Base-by-base conservation (phyloP, 1,284 basidiomycete genomes). In the Leccinum fallax region DNA sequence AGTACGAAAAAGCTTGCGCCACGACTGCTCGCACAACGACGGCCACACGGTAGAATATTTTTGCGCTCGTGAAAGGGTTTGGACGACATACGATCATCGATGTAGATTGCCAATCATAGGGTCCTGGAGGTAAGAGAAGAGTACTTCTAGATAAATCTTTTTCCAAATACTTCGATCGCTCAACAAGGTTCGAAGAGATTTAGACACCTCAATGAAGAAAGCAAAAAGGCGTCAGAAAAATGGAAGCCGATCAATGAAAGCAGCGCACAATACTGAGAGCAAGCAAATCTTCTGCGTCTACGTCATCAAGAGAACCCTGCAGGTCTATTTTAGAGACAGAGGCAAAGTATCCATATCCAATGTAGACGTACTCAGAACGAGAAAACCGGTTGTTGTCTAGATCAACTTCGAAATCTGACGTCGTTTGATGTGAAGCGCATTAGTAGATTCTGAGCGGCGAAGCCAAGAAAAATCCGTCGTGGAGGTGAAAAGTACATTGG, bases 31-130 rank as follows among this genome's bases (percentile, higher is more conserved):
- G 13, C 26, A 49, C 30, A 53, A 54, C 5, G 54, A 65, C 2
- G 63, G 46, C 63, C 63, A 64, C 26, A 64, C 30, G 1, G 52
- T 61, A 65, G 46, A 3, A 7, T 46, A 40, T 16, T 19, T 65
- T n/a, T 53, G 55, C 8, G 57, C 63, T 46, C 59, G 58, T 32
- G 60, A 38, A 3, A 64, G 58, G 24, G 15, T 19, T n/a, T 43
- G 34, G 21, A 52, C 16, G 51, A 52, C 9, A 16, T 30, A 52
- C 2, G 60, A 30, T 30, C 30, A 10, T 30, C 30, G 30, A 52
- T 7, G 64, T 30, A 26, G 64, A 57, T 40, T 65, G 64, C 64
- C 64, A 65, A 4, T 62, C 19, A 6, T 59, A 54, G 5, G 64
- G 64, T 24, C 64, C 60, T 5, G 60, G 21, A 21, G 64, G 57